Percentiles rank a stretch among this genome's conserved stretches.
Evolutionary conservation across 2,329 filamentous ascomycete species (phyloP).

Genomic region (Cercospora brassicicola): DNA sequence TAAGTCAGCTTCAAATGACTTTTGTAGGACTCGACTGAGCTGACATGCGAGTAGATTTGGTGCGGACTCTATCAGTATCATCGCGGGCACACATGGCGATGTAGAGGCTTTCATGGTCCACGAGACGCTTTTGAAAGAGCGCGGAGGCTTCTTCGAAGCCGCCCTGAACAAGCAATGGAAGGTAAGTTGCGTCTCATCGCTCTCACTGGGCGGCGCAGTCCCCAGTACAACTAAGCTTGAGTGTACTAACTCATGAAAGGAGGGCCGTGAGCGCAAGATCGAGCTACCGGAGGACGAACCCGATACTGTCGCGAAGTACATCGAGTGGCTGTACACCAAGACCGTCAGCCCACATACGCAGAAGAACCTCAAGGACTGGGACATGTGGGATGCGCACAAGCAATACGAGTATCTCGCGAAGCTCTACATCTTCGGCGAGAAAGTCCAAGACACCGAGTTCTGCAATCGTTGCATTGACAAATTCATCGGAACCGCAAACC

Average conservation of each 20-base stretch:
- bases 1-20: neutral
- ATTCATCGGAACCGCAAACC: neutral
- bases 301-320: neutral
- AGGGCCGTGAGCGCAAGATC: constrained; percentile 6
- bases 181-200: neutral
- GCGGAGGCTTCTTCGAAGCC: constrained; percentile 5
- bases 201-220: neutral
- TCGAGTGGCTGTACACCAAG: constrained; percentile 18
- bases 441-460: constrained; percentile 9
- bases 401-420: neutral
- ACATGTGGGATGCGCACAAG: neutral
- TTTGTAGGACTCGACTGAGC: neutral
- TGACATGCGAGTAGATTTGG: neutral
- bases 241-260: neutral
- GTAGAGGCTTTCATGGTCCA: neutral
- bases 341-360: neutral
- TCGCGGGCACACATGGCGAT: neutral
- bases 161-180: constrained; percentile 10
- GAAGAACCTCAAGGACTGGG: neutral
- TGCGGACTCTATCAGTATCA: constrained; percentile 1
- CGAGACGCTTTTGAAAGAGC: constrained; percentile 2
- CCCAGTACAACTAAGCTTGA: neutral
- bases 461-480: constrained; percentile 4
- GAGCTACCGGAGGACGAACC: neutral
- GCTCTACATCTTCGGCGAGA: constrained; percentile 17